Percentiles rank a stretch among this genome's conserved stretches.
Conservation (phyloP, 495 filamentous ascomycete species). For the Tirmania nivea region DNA sequence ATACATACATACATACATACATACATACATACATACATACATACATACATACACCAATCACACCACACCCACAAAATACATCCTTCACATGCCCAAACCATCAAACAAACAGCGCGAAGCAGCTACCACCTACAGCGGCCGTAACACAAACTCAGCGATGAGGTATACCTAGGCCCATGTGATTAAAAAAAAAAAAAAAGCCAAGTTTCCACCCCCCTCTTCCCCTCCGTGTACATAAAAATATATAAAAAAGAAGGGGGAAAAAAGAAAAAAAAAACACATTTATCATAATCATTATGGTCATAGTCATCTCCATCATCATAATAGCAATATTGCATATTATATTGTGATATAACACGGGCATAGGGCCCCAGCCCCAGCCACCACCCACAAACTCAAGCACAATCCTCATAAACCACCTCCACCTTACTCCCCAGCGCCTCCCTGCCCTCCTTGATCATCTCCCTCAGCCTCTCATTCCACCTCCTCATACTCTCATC, state of each 20-base stretch:
- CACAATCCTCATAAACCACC: slow-evolving; percentile 31
- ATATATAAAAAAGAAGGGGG: too few relatives aligned
- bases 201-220: too few relatives aligned
- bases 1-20: background rate
- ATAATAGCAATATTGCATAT: background rate
- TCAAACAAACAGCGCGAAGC: too few relatives aligned
- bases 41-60: background rate
- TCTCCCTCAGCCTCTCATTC: slow-evolving; percentile 51
- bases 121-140: too few relatives aligned
- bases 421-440: slow-evolving; percentile 63
- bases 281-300: too few relatives aligned
- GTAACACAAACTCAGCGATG: too few relatives aligned
- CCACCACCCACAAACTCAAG: background rate
- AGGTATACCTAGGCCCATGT: too few relatives aligned
- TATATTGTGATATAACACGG: background rate
- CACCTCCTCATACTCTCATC: slow-evolving; percentile 58
- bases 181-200: too few relatives aligned
- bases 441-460: slow-evolving; percentile 77
- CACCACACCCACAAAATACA: too few relatives aligned
- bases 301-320: background rate
- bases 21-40: background rate
- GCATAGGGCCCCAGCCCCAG: background rate
- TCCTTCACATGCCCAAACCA: too few relatives aligned
- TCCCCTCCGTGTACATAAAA: too few relatives aligned
- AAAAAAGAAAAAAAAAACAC: too few relatives aligned